phyloP scores from a whole-genome alignment of 768 basidiomycete species.

The Harrya chromipes region DNA sequence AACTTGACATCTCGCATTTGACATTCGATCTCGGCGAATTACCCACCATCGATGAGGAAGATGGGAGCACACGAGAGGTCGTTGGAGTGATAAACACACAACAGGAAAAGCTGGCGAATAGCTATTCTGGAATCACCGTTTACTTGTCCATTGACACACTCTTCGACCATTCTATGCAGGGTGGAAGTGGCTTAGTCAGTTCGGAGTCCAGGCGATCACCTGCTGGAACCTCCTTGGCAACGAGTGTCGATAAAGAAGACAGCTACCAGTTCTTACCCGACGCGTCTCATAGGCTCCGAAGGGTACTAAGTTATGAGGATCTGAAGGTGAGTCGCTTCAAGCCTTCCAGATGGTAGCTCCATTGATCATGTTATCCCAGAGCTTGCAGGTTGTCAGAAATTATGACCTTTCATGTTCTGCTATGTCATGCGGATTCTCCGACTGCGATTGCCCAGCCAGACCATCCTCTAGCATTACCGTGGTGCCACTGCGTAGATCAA shows the following conservation, averaged over 20 bases:
- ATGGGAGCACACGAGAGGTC: neutral
- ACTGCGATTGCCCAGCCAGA: neutral
- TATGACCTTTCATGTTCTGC: neutral
- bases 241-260: conserved; percentile 16
- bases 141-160: conserved; percentile 9
- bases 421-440: neutral
- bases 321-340: conserved; percentile 10
- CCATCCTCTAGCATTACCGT: neutral
- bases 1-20: neutral
- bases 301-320: conserved; percentile 16
- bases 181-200: neutral
- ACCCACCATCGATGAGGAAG: conserved; percentile 7
- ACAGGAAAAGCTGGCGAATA: neutral
- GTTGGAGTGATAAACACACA: neutral
- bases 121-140: neutral
- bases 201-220: conserved; percentile 1
- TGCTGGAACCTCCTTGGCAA: conserved; percentile 15
- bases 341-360: neutral
- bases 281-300: conserved; percentile 13
- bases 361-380: neutral
- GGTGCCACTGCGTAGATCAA: neutral
- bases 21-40: neutral
- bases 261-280: neutral
- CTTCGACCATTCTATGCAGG: neutral
- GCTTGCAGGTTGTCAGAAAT: neutral